Evolutionary conservation across 2,329 filamentous ascomycete genomes (phyloP), one percentile per base, ranked within the genome.

Genomic region (Karstenula rhodostoma): DNA sequence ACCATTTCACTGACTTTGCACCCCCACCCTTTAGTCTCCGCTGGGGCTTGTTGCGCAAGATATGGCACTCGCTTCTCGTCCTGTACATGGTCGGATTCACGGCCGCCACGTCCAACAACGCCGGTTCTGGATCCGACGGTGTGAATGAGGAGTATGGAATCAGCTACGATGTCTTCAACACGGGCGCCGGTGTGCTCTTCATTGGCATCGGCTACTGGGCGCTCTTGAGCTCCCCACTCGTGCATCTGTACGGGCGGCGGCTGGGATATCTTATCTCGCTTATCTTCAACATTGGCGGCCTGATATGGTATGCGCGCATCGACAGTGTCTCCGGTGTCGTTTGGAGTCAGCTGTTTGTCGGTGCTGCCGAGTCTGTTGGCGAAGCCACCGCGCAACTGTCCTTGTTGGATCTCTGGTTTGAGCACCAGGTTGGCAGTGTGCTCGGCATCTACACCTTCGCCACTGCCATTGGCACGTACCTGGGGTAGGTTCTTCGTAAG

Each of bases 11-110:
- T n/a, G n/a, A n/a, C n/a, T n/a, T n/a, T n/a, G n/a, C n/a, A n/a
- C n/a, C n/a, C n/a, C n/a, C n/a, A n/a, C n/a, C n/a, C n/a, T n/a
- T n/a, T n/a, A n/a, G n/a, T n/a, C 72, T 85, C 54, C 85, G 85
- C 67, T 86, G 83, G 84, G 74, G 73, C 10, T 72, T 77, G 64
- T 62, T 68, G 56, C 81, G 79, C 71, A 86, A 86, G 67, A 61
- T 60, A 15, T 65, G 65, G 65, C 65, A 67, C 50, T 67, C 65
- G 35, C 52, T 67, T 33, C 58, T 67, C 37, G 65, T 67, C 27
- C 40, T 65, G 43, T 67, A 65, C 49, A 64, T 67, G 42, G 65
- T 66, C 27, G 65, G 61, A 5, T 33, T 67, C 13, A 67, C 65
- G 23, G 65, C 65, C 43, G 65, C 65, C 13, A 67, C 65, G 15